Evolutionary conservation across 2,329 filamentous ascomycete species (phyloP).

Genomic region (Exophiala spinifera): DNA sequence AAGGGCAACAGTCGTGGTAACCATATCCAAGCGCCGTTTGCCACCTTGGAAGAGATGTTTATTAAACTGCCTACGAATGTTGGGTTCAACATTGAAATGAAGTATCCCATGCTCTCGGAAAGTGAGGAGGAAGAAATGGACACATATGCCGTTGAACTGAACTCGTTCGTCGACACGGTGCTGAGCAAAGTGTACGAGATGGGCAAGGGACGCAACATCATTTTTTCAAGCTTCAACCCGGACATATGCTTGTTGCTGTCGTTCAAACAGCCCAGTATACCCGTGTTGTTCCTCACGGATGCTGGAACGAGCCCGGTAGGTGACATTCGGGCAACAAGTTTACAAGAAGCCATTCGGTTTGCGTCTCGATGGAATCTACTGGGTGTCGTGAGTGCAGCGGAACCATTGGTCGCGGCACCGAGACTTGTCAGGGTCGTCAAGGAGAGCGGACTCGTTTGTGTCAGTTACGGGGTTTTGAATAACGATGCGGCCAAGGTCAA

Average conservation of each 20-base stretch:
- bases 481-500: conserved; percentile 84
- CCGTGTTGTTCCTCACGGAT: conserved; percentile 90
- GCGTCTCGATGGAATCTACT: conserved; percentile 92
- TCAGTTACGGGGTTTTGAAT: conserved; percentile 88
- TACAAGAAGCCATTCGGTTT: conserved; percentile 95
- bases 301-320: conserved; percentile 77
- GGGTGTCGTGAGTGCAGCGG: conserved; percentile 84
- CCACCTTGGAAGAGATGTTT: conserved; percentile 92
- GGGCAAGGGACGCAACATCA: conserved; percentile 78
- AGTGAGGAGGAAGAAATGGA: conserved; percentile 96
- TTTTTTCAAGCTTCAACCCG: conserved; percentile 96
- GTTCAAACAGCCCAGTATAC: conserved; percentile 96
- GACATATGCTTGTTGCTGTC: conserved; percentile 91
- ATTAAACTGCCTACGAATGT: conserved; percentile 74
- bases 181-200: conserved; percentile 86
- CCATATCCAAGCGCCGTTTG: conserved; percentile 94
- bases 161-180: conserved; percentile 93
- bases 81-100: conserved; percentile 98
- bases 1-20: conserved; percentile 92
- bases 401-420: conserved; percentile 84
- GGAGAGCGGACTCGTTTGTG: conserved; percentile 87
- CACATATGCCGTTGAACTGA: conserved; percentile 90
- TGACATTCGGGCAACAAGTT: conserved; percentile 82
- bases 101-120: conserved; percentile 97
- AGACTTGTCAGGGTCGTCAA: conserved; percentile 89